Evolutionary conservation across 805 yeast genomes (phyloP).

Genomic region (Lipomyces starkeyi): DNA sequence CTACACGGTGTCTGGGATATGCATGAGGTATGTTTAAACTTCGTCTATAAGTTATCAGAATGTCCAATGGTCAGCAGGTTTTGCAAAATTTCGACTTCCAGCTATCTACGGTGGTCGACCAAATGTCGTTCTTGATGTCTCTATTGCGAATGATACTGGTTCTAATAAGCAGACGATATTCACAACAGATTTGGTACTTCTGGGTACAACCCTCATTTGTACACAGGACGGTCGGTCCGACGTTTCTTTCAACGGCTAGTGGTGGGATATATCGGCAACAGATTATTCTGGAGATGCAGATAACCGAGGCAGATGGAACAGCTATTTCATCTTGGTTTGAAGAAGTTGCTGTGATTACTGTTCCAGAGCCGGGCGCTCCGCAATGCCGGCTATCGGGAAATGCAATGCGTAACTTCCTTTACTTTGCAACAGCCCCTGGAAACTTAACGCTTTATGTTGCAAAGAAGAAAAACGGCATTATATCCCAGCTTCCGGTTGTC

Average conservation of each 20-base stretch:
- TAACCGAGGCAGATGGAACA: constrained; percentile 2
- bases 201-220: constrained; percentile 1
- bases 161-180: neutral
- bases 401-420: too few species aligned
- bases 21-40: constrained; percentile 3
- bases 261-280: constrained; percentile 4
- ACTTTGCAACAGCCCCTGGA: too few species aligned
- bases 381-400: too few species aligned
- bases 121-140: neutral
- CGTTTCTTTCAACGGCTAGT: neutral
- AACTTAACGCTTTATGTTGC: too few species aligned
- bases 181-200: constrained; percentile 4
- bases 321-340: too few species aligned
- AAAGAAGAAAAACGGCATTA: too few species aligned
- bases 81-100: constrained; percentile 3
- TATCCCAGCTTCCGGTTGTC: too few species aligned
- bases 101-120: constrained; percentile 1
- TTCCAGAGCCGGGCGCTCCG: too few species aligned
- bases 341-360: too few species aligned
- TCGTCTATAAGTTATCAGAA: neutral
- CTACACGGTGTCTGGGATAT: neutral
- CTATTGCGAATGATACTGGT: neutral
- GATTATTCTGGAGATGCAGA: constrained; percentile 5
- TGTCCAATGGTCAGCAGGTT: neutral
- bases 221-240: constrained; percentile 4